Evolutionary conservation across 495 filamentous ascomycete species (phyloP), one percentile per base, ranked within the genome.

Genomic region (Apodospora peruviana): DNA sequence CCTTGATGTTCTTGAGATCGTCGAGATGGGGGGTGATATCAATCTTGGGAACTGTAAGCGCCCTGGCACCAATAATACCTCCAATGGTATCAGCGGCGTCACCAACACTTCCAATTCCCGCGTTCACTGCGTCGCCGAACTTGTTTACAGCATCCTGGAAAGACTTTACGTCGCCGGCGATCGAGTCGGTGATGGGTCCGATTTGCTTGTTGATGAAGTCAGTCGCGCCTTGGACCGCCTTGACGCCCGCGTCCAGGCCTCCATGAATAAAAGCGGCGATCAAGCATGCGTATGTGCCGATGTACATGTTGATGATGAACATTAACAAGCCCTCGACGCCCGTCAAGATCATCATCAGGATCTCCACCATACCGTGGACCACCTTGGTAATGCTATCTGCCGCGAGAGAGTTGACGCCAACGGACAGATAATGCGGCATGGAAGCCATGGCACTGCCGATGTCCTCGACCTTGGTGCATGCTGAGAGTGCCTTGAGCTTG

Each of bases 361-460:
- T 81, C 7, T 79, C 71, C 62, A 85, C 84, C 57, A 96, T 76
- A 14, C 78, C 93, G 40, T 79, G 67, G 40, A 97, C 84, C 2
- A 87, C 80, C 25, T 84, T 80, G 44, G 88, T 87, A 54, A 98
- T 79, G 20, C 85, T 82, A 25, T 71, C 70, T 11, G 88, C 89
- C 5, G 89, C 83, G 27, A 97, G 69, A 29, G 88, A 80, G 66
- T 98, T 98, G 64, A 95, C 85, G 20, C 93, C 93, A 36, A 78
- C 71, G 1, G 90, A 80, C 57, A 96, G 81, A 72, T 95, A 97
- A 63, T 95, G 83, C 16, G 93, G 93, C 89, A 96, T 94, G 17
- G 91, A 96, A 19, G 90, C 93, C 88, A 98, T 91, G 29, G 90
- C 79, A 59, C 90, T 96, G 52, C 91, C 94, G 66, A 94, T 80